Base-by-base conservation (phyloP, 768 basidiomycete species). In the Calvatia gigantea region DNA sequence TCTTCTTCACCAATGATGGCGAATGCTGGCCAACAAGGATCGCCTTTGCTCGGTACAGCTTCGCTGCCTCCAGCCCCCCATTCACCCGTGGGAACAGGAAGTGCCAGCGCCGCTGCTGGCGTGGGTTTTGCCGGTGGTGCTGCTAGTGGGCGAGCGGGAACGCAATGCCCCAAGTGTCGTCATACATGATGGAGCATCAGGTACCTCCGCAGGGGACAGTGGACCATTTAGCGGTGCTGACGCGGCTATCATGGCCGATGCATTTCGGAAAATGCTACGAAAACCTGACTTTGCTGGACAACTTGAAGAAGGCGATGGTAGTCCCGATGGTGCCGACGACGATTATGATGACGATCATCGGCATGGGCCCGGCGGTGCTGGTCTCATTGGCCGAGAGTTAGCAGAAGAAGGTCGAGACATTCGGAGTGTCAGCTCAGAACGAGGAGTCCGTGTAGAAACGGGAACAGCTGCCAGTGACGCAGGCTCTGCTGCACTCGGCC, bases 341-440 rank as follows among this genome's bases (percentile, higher is more conserved):
- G 70, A 70, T 25, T 73, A 74, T 14, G 60, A 54, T 11, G 57
- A 51, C 14, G 50, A 46, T 8, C 29, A 25, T 9, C 57, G 28
- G 4, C 47, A 43, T 35, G 54, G 58, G 53, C 49, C 49, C 28
- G 52, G 53, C 42, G 52, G 49, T 45, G 62, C 61, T 58, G 70
- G 74, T 46, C 67, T 88, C 41, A 70, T 94, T 46, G 85, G 78
- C 64, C 78, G 85, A 58, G 91, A 93, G 70, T 70, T 94, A 53
- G 89, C 90, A 21, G 91, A 93, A 70, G 92, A 94, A 67, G 92
- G 92, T n/a, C 77, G 87, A 63, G 91, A 92, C 67, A 87, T 94
- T 41, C 75, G 89, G 66, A 92, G 89, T 66, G 92, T 94, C 33
- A 75, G 82, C 62, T 90, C 87, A 38, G 87, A 85, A 62, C 78